Evolutionary conservation across 2,329 filamentous ascomycete species (phyloP).

Genomic region (Neoscytalidium dimidiatum): DNA sequence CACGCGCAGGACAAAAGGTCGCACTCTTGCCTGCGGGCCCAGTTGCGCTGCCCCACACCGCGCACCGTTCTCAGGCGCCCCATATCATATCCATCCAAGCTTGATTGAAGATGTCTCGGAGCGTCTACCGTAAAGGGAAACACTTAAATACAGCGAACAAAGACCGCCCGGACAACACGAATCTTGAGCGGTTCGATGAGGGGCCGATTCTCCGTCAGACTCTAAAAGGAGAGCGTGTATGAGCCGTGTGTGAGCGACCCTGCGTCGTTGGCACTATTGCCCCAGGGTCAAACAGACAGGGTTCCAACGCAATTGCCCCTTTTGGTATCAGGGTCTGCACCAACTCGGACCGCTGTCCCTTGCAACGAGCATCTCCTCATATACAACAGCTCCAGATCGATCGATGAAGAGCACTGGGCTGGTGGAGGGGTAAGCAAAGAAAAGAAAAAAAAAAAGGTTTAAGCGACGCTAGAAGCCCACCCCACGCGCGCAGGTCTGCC

Average conservation of each 20-base stretch:
- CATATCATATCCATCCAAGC: not conserved
- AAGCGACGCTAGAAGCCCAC: no score
- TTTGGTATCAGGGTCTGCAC: not conserved
- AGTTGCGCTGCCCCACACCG: not conserved
- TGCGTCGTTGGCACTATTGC: not conserved
- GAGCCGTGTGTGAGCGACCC: not conserved
- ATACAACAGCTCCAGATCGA: no score
- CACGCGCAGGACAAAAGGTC: not conserved
- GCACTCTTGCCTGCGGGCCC: not conserved
- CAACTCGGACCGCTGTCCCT: not conserved
- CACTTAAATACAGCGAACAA: not conserved
- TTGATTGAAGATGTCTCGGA: slow-evolving; percentile 13
- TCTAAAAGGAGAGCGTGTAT: not conserved
- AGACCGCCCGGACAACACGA: not conserved
- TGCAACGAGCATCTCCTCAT: no score
- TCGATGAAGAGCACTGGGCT: no score
- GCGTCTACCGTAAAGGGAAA: slow-evolving; percentile 3
- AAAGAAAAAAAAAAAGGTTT: no score
- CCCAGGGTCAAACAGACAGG: not conserved
- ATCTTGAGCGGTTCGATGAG: not conserved
- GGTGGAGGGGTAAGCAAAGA: no score
- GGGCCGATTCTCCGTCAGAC: not conserved
- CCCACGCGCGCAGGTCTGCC: no score
- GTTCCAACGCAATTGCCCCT: not conserved
- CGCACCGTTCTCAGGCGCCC: not conserved